These are phyloP conservation scores for Vigna nakashimae DNA, from an alignment of 306 rosid genomes.

Conservation along the genomic window DNA sequence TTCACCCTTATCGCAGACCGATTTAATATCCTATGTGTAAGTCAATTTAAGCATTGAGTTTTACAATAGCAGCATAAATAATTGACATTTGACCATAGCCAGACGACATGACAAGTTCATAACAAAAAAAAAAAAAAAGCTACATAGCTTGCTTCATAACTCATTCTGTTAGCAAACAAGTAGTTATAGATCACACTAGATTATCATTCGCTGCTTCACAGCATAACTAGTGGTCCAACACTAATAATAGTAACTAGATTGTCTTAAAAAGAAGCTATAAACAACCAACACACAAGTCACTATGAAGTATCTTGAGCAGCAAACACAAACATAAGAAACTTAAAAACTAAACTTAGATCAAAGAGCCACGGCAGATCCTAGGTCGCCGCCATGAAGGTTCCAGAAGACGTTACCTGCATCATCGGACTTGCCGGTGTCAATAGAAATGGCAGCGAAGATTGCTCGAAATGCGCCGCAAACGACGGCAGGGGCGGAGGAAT, in stretches of 20 bases:
- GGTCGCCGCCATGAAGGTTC: conserved; percentile 56
- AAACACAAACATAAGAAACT: background rate
- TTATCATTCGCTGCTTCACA: conserved; percentile 26
- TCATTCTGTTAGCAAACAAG: conserved; percentile 7
- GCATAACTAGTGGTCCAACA: background rate
- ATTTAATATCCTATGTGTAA: background rate
- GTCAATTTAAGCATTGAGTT: background rate
- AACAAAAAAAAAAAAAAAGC: conserved; percentile 5
- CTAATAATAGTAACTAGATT: conserved; percentile 2
- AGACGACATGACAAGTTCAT: conserved; percentile 22
- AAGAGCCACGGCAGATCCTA: conserved; percentile 38
- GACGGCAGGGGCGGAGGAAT: conserved; percentile 61
- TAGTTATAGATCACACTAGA: conserved; percentile 17
- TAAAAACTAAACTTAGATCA: conserved; percentile 35
- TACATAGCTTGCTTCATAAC: background rate
- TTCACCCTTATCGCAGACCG: background rate
- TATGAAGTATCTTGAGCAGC: conserved; percentile 10
- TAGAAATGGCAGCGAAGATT: conserved; percentile 72
- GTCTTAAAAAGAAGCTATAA: background rate
- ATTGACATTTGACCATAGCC: background rate
- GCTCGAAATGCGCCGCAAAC: conserved; percentile 82
- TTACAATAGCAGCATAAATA: conserved; percentile 10
- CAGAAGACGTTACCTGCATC: conserved; percentile 67
- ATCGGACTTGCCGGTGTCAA: conserved; percentile 56
- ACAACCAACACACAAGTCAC: background rate